Evolutionary conservation across 129 eudicot species (phyloP), one percentile per base, ranked within the genome.

Genomic region (Glebionis coronaria): DNA sequence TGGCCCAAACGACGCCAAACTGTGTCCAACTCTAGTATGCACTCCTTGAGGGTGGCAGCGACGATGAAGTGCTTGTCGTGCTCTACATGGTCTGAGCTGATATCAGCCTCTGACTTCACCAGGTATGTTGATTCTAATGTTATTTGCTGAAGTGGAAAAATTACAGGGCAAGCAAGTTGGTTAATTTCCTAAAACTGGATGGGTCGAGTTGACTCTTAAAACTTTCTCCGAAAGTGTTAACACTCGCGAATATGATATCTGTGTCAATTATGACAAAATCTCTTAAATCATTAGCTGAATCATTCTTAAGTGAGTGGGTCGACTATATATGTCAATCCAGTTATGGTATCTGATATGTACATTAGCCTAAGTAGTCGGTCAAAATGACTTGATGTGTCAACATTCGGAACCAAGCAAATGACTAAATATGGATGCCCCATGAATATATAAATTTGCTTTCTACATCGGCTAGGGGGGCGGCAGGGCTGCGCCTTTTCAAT

Each of bases 21-120:
- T n/a, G n/a, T n/a, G n/a, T n/a, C n/a, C n/a, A n/a, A n/a, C n/a
- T n/a, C n/a, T n/a, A n/a, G n/a, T n/a, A n/a, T n/a, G 96, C 98
- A 46, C 95, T 88, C 76, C 95, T 93, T 69, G 96, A 93, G 80
- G 98, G 98, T 71, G 98, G 98, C 50, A 93, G 98, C 80, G 98
- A 93, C 66, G 98, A 93, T 82, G 98, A 93, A 77, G 90, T 93
- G 70, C 98, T 93, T 60, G 98, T 97, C 69, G 97, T 97, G 55
- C 82, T 88, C 13, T 93, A 93, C 72, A n/a, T n/a, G n/a, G n/a
- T n/a, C n/a, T n/a, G n/a, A 18, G 86, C 98, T 45, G 98, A 93
- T 82, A 86, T 86, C 78, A 88, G 98, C 76, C 56, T 93, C 61
- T 68, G 87, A 47, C 95, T 93, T 59, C 98, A 97, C 65, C 97